A percentile compares a stretch with the other conserved stretches of the same genome.
Conservation (phyloP, 2,329 filamentous ascomycete species). For the Calonectria honghensis region DNA sequence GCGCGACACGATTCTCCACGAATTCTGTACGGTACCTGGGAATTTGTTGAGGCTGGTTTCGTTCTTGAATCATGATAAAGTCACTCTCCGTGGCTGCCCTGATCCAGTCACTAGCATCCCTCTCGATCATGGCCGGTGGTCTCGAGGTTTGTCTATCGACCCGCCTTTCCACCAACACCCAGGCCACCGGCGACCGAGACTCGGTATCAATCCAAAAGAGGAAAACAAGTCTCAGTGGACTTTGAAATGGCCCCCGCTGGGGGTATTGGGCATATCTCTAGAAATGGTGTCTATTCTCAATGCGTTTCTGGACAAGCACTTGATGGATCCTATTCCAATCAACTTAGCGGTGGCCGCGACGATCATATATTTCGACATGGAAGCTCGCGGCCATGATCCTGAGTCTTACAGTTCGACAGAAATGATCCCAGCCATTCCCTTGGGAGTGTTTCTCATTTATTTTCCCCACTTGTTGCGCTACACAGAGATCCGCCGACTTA, state of each 20-base stretch:
- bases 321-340: constrained; percentile 9
- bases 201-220: not conserved
- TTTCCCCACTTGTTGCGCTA: constrained; percentile 11
- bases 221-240: not conserved
- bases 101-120: not conserved
- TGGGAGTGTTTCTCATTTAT: constrained; percentile 8
- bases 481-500: not conserved
- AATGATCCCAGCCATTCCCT: not conserved
- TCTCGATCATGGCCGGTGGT: not conserved
- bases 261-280: not conserved
- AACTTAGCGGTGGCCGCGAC: constrained; percentile 23
- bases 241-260: constrained; percentile 4
- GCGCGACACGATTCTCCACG: not conserved
- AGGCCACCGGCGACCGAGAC: not conserved
- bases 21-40: constrained; percentile 2
- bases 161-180: not conserved
- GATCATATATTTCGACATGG: constrained; percentile 29
- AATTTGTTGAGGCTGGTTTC: not conserved
- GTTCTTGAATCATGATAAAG: not conserved
- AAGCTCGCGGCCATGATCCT: not conserved
- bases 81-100: not conserved
- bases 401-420: not conserved
- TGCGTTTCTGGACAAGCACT: constrained; percentile 3
- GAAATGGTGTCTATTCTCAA: constrained; percentile 10
- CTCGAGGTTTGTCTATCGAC: not conserved